Evolutionary conservation across 1,284 basidiomycete species (phyloP).

Genomic region (Stereum hirsutum): DNA sequence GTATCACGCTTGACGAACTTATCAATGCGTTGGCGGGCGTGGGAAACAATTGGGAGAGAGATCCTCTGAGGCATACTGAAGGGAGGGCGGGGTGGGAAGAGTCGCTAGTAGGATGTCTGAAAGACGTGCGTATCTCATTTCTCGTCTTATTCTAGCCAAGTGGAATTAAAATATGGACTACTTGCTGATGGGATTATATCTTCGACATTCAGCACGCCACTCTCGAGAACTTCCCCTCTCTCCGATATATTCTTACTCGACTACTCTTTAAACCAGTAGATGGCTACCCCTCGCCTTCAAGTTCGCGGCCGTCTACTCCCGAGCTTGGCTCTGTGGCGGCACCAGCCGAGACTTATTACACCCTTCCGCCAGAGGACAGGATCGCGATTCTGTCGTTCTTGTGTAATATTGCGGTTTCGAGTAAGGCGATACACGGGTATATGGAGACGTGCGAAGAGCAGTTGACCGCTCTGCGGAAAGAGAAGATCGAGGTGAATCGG

Average conservation of each 20-base stretch:
- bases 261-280: constrained; percentile 57
- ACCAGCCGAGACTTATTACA: constrained; percentile 66
- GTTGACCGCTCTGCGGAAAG: constrained; percentile 88
- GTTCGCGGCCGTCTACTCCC: constrained; percentile 35
- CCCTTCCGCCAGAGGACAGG: constrained; percentile 70
- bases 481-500: constrained; percentile 90
- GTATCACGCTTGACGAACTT: constrained; percentile 50
- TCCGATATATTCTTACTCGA: constrained; percentile 68
- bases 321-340: constrained; percentile 25
- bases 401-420: constrained; percentile 85
- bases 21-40: constrained; percentile 58
- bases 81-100: constrained; percentile 78
- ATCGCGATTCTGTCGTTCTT: constrained; percentile 83
- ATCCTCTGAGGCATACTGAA: constrained; percentile 57
- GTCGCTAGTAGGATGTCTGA: constrained; percentile 78
- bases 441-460: constrained; percentile 89
- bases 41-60: constrained; percentile 76
- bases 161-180: too few species aligned
- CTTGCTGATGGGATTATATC: constrained; percentile 5
- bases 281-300: constrained; percentile 24
- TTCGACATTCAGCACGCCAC: constrained; percentile 58
- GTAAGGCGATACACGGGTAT: constrained; percentile 77
- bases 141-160: too few species aligned
- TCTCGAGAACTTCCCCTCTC: constrained; percentile 59
- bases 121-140: constrained; percentile 61